phyloP scores from a whole-genome alignment of 2,329 filamentous ascomycete genomes.

The Sporothrix variecibatus region DNA sequence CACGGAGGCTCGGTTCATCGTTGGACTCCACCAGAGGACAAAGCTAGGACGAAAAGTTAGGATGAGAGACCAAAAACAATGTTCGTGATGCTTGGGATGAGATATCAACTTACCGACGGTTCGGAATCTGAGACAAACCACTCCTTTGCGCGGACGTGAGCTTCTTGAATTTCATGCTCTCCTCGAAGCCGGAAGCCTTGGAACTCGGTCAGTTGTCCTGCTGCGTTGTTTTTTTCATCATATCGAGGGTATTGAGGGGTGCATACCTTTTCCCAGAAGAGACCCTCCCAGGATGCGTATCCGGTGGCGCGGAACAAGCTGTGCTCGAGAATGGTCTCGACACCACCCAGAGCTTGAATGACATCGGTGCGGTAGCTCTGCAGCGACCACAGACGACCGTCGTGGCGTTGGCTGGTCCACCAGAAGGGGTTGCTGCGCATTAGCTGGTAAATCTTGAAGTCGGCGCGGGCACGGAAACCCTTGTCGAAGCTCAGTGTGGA shows the following conservation, averaged over 20 bases:
- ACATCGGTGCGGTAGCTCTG: slow-evolving; percentile 90
- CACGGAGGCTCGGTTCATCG: slow-evolving; percentile 93
- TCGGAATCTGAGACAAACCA: slow-evolving; percentile 97
- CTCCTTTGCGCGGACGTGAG: slow-evolving; percentile 95
- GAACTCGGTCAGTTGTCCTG: too few relatives aligned
- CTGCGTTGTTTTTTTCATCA: slow-evolving; percentile 48
- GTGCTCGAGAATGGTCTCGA: slow-evolving; percentile 96
- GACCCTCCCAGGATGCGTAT: slow-evolving; percentile 94
- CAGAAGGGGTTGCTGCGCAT: slow-evolving; percentile 99
- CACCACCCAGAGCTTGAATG: slow-evolving; percentile 92
- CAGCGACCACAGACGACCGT: slow-evolving; percentile 96
- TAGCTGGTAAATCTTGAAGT: slow-evolving; percentile 97
- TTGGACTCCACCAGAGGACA: slow-evolving; percentile 92
- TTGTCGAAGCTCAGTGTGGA: slow-evolving; percentile 98
- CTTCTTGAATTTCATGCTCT: slow-evolving; percentile 97
- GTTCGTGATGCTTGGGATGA: not conserved
- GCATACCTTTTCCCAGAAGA: slow-evolving; percentile 74
- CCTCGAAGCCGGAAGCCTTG: slow-evolving; percentile 54
- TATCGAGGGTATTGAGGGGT: slow-evolving; percentile 33
- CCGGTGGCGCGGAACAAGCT: slow-evolving; percentile 96
- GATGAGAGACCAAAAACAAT: not conserved
- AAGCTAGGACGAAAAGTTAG: not conserved
- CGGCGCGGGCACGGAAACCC: slow-evolving; percentile 89
- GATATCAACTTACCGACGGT: slow-evolving; percentile 67
- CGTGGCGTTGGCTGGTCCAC: slow-evolving; percentile 98